A percentile compares a stretch with the other conserved stretches of the same genome.
These are phyloP conservation scores for Fagus crenata DNA, from an alignment of 306 rosid genomes.

Conservation along the genomic window DNA sequence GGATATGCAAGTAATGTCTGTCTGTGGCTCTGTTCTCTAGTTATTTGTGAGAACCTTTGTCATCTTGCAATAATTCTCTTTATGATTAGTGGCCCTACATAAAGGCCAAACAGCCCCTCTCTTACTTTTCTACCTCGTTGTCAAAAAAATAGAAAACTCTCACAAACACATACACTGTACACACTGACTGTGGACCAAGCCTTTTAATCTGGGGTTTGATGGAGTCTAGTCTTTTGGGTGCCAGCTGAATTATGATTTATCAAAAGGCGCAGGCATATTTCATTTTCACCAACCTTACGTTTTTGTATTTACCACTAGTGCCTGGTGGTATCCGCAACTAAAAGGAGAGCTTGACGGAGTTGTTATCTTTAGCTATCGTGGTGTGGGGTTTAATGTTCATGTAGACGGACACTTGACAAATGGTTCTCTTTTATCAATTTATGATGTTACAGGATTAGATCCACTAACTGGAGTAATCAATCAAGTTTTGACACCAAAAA, in stretches of 20 bases:
- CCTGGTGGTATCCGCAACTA: constrained; percentile 17
- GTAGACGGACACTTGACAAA: not conserved
- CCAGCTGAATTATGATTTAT: constrained; percentile 32
- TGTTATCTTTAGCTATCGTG: constrained; percentile 5
- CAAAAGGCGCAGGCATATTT: constrained; percentile 28
- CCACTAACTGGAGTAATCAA: not conserved
- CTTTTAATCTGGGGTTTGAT: constrained; percentile 20
- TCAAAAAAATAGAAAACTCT: no score
- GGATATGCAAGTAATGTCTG: not conserved
- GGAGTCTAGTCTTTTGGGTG: constrained; percentile 34
- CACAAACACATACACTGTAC: no score
- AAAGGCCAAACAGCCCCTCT: constrained; percentile 19
- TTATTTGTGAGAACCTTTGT: constrained; percentile 18
- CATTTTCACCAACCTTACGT: constrained; percentile 20
- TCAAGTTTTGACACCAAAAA: not conserved
- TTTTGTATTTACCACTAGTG: constrained; percentile 19
- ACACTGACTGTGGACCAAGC: constrained; percentile 2
- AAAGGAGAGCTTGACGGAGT: constrained; percentile 8
- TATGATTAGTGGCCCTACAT: not conserved
- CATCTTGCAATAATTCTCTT: constrained; percentile 22
- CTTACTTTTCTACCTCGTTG: not conserved
- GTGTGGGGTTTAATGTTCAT: constrained; percentile 15
- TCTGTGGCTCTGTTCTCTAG: not conserved
- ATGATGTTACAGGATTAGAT: not conserved
- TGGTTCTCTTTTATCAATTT: not conserved